These are phyloP conservation scores for Sanguinoderma infundibulare DNA, from an alignment of 1,284 basidiomycete genomes.

Conservation along the genomic window DNA sequence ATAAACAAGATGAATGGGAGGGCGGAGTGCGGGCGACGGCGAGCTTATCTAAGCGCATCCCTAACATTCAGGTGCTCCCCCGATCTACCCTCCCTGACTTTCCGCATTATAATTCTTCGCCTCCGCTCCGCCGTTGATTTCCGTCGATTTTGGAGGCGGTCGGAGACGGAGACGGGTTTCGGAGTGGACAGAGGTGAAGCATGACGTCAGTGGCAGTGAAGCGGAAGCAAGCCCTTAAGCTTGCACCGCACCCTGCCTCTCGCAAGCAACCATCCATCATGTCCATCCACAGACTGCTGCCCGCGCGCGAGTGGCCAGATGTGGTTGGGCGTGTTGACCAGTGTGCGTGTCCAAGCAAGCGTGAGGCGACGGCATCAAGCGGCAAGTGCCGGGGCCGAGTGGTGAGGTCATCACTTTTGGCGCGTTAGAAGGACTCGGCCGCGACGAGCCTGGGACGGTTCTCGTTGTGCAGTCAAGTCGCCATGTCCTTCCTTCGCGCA, in stretches of 20 bases:
- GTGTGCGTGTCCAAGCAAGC: too few relatives aligned
- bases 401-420: too few relatives aligned
- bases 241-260: too few relatives aligned
- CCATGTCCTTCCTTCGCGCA: conserved; percentile 38
- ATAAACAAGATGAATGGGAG: background rate
- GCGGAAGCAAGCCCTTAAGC: too few relatives aligned
- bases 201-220: conserved; percentile 21
- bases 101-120: background rate
- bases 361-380: too few relatives aligned
- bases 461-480: background rate
- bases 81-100: background rate
- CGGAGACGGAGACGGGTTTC: background rate
- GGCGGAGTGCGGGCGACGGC: conserved; percentile 2
- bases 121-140: background rate
- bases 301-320: too few relatives aligned
- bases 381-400: too few relatives aligned
- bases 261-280: too few relatives aligned
- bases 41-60: conserved; percentile 21
- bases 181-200: background rate
- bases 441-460: too few relatives aligned
- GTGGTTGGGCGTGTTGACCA: too few relatives aligned
- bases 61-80: background rate
- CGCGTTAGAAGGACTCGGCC: too few relatives aligned
- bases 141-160: background rate
- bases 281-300: too few relatives aligned